phyloP scores from a whole-genome alignment of 2,329 filamentous ascomycete genomes.

The Chaetoscypha palmicola region DNA sequence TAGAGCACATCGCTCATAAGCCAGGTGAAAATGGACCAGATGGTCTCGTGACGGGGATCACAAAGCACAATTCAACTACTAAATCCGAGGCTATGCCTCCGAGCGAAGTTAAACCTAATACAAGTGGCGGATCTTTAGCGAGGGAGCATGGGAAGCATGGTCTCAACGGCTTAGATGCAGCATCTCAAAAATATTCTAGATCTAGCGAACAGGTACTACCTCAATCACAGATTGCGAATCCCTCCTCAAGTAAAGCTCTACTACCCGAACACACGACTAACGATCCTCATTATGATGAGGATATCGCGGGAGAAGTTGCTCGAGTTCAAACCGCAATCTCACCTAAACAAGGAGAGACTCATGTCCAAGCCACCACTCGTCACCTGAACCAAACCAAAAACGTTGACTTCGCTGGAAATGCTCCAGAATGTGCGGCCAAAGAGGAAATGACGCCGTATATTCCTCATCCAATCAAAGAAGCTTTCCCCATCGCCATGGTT shows the following conservation, averaged over 20 bases:
- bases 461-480: conserved; percentile 42
- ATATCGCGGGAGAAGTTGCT: conserved; percentile 52
- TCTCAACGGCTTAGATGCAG: conserved; percentile 15
- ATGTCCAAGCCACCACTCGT: conserved; percentile 52
- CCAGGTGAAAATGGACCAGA: background rate
- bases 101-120: background rate
- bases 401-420: conserved; percentile 41
- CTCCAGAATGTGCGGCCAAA: conserved; percentile 44
- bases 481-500: conserved; percentile 66
- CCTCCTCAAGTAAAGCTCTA: background rate
- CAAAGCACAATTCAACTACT: conserved; percentile 1
- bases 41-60: background rate
- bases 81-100: background rate
- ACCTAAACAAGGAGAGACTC: conserved; percentile 43
- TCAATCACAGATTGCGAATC: conserved; percentile 4
- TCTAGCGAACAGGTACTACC: conserved; percentile 17
- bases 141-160: conserved; percentile 4
- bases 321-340: conserved; percentile 54
- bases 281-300: conserved; percentile 56
- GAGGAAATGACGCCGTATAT: conserved; percentile 63
- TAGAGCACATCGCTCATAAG: conserved; percentile 21
- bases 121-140: background rate
- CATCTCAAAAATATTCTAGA: conserved; percentile 22
- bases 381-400: conserved; percentile 60
- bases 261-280: conserved; percentile 51